Conservation (phyloP, 1,284 basidiomycete species). For the Meira miltonrushii region DNA sequence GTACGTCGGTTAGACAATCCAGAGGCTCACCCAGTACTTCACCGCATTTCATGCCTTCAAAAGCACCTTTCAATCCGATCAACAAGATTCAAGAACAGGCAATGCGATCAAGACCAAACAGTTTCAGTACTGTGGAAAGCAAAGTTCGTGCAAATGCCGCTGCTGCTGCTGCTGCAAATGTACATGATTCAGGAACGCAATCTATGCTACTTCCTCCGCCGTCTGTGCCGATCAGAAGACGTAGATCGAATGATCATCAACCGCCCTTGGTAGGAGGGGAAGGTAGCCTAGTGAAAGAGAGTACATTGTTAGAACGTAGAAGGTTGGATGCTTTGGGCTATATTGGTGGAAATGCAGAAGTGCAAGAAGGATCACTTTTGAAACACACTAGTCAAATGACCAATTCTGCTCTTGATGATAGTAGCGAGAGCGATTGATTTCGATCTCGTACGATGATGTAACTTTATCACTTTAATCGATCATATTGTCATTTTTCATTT, state of each 20-base stretch:
- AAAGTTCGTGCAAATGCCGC: slow-evolving; percentile 1
- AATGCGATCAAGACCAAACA: neutral
- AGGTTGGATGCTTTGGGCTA: slow-evolving; percentile 44
- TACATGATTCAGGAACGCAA: neutral
- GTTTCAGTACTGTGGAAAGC: neutral
- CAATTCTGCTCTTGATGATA: slow-evolving; percentile 7
- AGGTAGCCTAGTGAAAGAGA: slow-evolving; percentile 47
- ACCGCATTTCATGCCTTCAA: neutral
- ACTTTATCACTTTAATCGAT: too few species aligned
- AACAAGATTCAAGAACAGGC: neutral
- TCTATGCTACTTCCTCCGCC: neutral
- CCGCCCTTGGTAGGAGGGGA: slow-evolving; percentile 28
- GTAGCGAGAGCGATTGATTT: neutral
- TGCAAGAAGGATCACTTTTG: neutral
- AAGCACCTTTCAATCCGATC: slow-evolving; percentile 8
- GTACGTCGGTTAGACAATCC: neutral
- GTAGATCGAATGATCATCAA: slow-evolving; percentile 6
- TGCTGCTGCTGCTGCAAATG: too few species aligned
- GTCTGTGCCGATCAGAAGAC: slow-evolving; percentile 6
- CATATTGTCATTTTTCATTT: too few species aligned
- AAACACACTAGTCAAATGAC: too few species aligned
- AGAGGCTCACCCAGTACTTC: neutral
- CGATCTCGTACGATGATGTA: too few species aligned
- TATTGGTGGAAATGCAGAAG: slow-evolving; percentile 6
- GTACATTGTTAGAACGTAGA: slow-evolving; percentile 43